Conservation (phyloP, 1,284 basidiomycete species). For the Fomitopsis betulina region DNA sequence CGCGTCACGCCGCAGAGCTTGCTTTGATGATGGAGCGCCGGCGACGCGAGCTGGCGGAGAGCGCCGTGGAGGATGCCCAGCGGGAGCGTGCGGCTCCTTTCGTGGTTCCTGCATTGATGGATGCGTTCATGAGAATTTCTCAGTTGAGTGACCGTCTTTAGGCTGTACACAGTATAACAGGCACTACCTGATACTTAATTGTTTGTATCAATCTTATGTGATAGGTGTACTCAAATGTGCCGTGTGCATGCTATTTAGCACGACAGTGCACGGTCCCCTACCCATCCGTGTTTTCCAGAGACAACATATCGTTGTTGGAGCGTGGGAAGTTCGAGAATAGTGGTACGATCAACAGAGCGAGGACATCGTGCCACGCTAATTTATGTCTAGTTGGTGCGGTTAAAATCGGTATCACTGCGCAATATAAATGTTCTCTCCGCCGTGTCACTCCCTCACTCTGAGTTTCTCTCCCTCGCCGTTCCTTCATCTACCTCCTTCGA, state of each 20-base stretch:
- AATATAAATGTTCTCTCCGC: slow-evolving; percentile 1
- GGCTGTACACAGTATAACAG: too few relatives aligned
- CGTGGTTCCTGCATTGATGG: slow-evolving; percentile 40
- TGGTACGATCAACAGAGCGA: too few relatives aligned
- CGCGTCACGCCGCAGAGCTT: slow-evolving; percentile 18
- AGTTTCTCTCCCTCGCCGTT: not conserved
- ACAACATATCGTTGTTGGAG: too few relatives aligned
- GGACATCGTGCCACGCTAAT: too few relatives aligned
- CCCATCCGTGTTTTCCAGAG: too few relatives aligned
- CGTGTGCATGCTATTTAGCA: too few relatives aligned
- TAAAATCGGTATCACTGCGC: not conserved
- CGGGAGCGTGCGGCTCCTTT: slow-evolving; percentile 39
- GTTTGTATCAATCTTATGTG: too few relatives aligned
- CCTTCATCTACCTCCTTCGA: not conserved
- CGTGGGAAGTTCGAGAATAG: too few relatives aligned
- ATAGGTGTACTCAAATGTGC: too few relatives aligned
- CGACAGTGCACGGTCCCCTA: too few relatives aligned
- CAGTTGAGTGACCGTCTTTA: slow-evolving; percentile 16
- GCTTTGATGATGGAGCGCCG: slow-evolving; percentile 29
- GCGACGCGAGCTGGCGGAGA: slow-evolving; percentile 29
- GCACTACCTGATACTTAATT: too few relatives aligned
- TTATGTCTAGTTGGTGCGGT: slow-evolving; percentile 10
- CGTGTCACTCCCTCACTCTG: not conserved
- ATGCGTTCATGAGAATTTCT: slow-evolving; percentile 35
- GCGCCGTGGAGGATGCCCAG: slow-evolving; percentile 31